phyloP scores from a whole-genome alignment of 2,329 filamentous ascomycete genomes.

The Aspergillus cejpii region DNA sequence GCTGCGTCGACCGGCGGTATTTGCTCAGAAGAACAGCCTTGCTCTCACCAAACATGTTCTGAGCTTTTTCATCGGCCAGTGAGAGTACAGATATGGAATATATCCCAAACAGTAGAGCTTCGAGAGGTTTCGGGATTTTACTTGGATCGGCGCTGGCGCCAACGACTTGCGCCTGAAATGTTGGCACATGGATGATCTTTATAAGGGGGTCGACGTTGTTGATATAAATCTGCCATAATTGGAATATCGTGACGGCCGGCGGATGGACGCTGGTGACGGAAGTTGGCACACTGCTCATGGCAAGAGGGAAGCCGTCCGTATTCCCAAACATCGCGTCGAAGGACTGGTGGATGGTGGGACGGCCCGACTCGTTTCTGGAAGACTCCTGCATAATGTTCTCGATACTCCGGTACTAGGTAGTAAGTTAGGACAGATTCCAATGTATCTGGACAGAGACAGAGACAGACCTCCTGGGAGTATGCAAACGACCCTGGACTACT shows the following conservation, averaged over 20 bases:
- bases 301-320: conserved; percentile 53
- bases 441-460: too few relatives aligned
- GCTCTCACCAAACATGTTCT: conserved; percentile 26
- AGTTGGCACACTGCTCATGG: conserved; percentile 42
- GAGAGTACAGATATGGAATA: conserved; percentile 55
- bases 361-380: too few relatives aligned
- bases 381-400: too few relatives aligned
- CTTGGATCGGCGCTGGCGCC: conserved; percentile 51
- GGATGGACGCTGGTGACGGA: conserved; percentile 13
- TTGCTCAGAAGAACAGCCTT: conserved; percentile 27
- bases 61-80: conserved; percentile 50
- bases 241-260: conserved; percentile 12
- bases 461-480: too few relatives aligned
- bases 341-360: too few relatives aligned
- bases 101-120: conserved; percentile 52
- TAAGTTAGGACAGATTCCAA: too few relatives aligned
- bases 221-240: conserved; percentile 18
- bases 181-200: conserved; percentile 59
- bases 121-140: conserved; percentile 34
- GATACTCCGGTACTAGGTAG: too few relatives aligned
- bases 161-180: conserved; percentile 55
- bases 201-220: conserved; percentile 45
- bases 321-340: too few relatives aligned
- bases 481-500: too few relatives aligned
- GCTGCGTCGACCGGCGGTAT: conserved; percentile 39